Evolutionary conservation across 208 protist species (phyloP), one percentile per base, ranked within the genome.

Genomic region (Leishmania mexicana): DNA sequence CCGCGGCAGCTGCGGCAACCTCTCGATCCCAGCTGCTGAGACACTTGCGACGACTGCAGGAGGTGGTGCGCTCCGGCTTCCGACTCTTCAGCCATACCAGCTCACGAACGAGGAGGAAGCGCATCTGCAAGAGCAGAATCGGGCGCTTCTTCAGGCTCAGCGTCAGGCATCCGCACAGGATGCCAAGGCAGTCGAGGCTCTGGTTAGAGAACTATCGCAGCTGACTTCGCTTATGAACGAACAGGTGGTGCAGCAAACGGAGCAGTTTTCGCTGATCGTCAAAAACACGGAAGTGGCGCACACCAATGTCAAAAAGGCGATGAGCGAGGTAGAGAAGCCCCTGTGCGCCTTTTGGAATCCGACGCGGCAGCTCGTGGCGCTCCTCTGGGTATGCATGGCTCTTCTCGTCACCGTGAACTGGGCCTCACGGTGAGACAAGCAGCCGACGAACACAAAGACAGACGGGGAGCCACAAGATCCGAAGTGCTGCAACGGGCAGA

Each of bases 151-250:
- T 65, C 72, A 95, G 51, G 71, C 85, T 57, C 95, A 96, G 75
- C 76, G 76, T 38, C 83, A 87, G 79, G 90, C 89, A 19, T 86
- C 85, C 17, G 88, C 90, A 24, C 80, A 92, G 47, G 95, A 96
- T 75, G 95, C 93, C 1, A 93, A 90, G 68, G 79, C 78, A 3
- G 86, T 98, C 15, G 95, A 96, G 83, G 86, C 83, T 1, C 93
- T 91, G 4, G 90, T 98, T 31, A 86, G 91, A 35, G 95, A 98
- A 53, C 85, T 98, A 3, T 96, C 95, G n/a, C 92, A 96, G 83
- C 85, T 98, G 49, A 98, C 93, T 13, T 92, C 91, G 3, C 82
- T 98, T 21, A 93, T 96, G 87, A 98, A 91, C 78, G 93, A 96
- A 73, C 84, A 92, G 78, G 90, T 96, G 13, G 64, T 95, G 76